phyloP scores from a whole-genome alignment of 305 asterid genomes.

The Fraxinus ornus region DNA sequence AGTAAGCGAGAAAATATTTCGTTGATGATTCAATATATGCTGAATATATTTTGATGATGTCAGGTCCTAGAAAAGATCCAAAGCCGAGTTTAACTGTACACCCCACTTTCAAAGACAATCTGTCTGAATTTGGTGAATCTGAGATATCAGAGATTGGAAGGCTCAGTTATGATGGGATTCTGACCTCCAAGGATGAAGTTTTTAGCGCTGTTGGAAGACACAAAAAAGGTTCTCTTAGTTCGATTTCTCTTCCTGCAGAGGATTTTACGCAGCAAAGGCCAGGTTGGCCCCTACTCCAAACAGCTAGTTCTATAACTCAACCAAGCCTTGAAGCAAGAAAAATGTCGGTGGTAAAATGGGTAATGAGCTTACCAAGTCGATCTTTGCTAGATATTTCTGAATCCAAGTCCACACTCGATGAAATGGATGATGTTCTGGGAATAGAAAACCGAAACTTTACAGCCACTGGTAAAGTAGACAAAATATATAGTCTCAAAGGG shows the following conservation, averaged over 20 bases:
- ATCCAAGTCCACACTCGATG: conserved; percentile 31
- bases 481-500: conserved; percentile 23
- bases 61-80: conserved; percentile 30
- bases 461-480: conserved; percentile 11
- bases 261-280: conserved; percentile 70
- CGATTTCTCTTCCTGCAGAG: conserved; percentile 66
- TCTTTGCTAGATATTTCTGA: conserved; percentile 47
- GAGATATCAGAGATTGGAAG: conserved; percentile 53
- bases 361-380: conserved; percentile 70
- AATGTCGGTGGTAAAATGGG: conserved; percentile 94
- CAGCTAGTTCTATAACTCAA: conserved; percentile 49
- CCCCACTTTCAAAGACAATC: conserved; percentile 30
- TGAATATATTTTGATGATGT: conserved; percentile 11
- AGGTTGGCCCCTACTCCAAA: conserved; percentile 95
- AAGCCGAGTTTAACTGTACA: conserved; percentile 34
- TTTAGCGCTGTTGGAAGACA: conserved; percentile 35
- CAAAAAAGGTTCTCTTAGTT: conserved; percentile 52
- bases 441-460: conserved; percentile 11
- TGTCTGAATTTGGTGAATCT: conserved; percentile 56
- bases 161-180: conserved; percentile 36
- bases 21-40: background rate
- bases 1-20: background rate
- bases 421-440: conserved; percentile 32
- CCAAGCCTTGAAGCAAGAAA: conserved; percentile 53
- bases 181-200: conserved; percentile 31